Evolutionary conservation across 140 eudicot species (phyloP).

Genomic region (Senecio squalidus): DNA sequence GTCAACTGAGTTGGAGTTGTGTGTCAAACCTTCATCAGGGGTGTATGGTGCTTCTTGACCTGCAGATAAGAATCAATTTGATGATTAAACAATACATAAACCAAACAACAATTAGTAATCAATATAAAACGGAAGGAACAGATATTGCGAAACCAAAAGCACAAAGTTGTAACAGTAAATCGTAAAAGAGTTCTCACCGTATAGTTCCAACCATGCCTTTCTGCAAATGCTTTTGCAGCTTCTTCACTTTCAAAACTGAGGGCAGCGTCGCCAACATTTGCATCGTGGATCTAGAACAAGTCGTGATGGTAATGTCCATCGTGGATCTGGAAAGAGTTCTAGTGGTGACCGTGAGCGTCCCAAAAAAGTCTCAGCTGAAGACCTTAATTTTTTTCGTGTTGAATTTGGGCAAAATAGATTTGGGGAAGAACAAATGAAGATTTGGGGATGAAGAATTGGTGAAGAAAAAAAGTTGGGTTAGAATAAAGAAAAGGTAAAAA

Average conservation of each 20-base stretch:
- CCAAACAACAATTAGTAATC: background rate
- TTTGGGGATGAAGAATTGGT: too few species aligned
- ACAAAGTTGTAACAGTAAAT: background rate
- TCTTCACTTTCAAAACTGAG: conserved; percentile 66
- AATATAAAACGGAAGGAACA: background rate
- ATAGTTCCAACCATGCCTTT: conserved; percentile 90
- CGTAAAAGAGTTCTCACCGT: conserved; percentile 36
- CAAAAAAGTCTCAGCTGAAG: conserved; percentile 42
- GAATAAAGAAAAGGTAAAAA: too few species aligned
- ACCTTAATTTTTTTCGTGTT: conserved; percentile 26
- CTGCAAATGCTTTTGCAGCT: conserved; percentile 75
- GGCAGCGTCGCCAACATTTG: conserved; percentile 87
- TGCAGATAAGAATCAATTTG: conserved; percentile 24
- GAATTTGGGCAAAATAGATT: conserved; percentile 6
- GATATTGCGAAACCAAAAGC: background rate
- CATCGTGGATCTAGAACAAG: conserved; percentile 94
- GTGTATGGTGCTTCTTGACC: conserved; percentile 87
- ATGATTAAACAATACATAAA: conserved; percentile 5
- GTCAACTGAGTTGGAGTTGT: conserved; percentile 9
- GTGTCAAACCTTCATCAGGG: conserved; percentile 64
- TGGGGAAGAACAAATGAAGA: too few species aligned
- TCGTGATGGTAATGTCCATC: conserved; percentile 23
- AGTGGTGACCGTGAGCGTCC: conserved; percentile 8
- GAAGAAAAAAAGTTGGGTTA: too few species aligned
- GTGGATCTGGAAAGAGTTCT: conserved; percentile 14